A percentile compares a stretch with the other conserved stretches of the same genome.
phyloP scores from a whole-genome alignment of 208 protist species.

The Trypanosomatidae sp. region DNA sequence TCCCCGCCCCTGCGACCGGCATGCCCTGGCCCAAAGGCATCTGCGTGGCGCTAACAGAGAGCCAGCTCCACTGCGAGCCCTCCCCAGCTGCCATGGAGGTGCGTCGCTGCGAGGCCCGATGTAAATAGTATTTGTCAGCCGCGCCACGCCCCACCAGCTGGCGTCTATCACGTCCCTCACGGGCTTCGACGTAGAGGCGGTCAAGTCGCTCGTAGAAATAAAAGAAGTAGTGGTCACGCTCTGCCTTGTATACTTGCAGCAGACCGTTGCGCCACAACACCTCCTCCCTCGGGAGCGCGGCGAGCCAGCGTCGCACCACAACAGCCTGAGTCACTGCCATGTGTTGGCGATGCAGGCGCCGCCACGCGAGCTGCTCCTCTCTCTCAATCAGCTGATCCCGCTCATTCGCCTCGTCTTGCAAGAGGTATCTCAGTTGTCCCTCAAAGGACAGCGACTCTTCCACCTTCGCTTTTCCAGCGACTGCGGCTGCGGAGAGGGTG shows the following conservation, averaged over 20 bases:
- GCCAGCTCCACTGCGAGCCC: slow-evolving; percentile 4
- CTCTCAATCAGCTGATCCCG: slow-evolving; percentile 62
- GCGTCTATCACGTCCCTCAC: slow-evolving; percentile 25
- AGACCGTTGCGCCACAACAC: slow-evolving; percentile 17
- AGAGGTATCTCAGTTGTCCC: slow-evolving; percentile 14
- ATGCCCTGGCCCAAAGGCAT: not conserved
- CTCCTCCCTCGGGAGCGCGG: slow-evolving; percentile 23
- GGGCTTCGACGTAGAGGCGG: slow-evolving; percentile 31
- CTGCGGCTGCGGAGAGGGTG: not conserved
- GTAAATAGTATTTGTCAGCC: slow-evolving; percentile 26
- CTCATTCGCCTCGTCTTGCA: slow-evolving; percentile 48
- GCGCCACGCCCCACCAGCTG: slow-evolving; percentile 23
- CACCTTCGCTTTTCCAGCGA: not conserved
- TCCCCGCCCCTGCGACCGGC: not conserved
- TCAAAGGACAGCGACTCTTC: slow-evolving; percentile 1
- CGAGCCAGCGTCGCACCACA: slow-evolving; percentile 12
- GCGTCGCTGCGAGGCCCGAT: slow-evolving; percentile 21
- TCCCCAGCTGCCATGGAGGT: slow-evolving; percentile 20
- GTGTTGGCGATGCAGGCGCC: slow-evolving; percentile 42
- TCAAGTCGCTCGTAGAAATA: slow-evolving; percentile 36
- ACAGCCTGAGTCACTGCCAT: slow-evolving; percentile 6
- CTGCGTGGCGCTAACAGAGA: not conserved
- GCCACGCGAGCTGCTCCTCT: slow-evolving; percentile 53
- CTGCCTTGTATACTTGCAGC: not conserved
- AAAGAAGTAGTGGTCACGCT: not conserved